phyloP scores from a whole-genome alignment of 495 filamentous ascomycete genomes.

The Rhypophila decipiens region DNA sequence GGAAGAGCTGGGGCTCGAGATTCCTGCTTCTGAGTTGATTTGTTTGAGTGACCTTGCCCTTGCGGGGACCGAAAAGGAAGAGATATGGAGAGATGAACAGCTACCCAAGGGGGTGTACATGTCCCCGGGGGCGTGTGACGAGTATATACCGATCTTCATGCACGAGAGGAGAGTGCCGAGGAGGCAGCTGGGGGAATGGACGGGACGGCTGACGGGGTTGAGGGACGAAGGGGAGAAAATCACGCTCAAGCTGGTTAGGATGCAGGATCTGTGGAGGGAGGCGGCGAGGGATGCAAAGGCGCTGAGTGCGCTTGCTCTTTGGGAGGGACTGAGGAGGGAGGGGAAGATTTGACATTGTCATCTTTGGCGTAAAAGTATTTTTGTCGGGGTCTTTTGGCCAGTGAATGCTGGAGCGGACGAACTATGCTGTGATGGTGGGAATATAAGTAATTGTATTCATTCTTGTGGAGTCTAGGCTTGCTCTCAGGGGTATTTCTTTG shows the following conservation, averaged over 20 bases:
- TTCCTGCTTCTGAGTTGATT: constrained; percentile 30
- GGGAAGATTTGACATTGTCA: constrained; percentile 51
- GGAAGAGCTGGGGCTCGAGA: constrained; percentile 68
- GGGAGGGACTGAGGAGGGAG: constrained; percentile 61
- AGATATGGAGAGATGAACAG: constrained; percentile 30
- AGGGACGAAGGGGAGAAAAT: constrained; percentile 80
- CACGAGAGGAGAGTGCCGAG: constrained; percentile 63
- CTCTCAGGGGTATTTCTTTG: too few species aligned
- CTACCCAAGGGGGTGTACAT: constrained; percentile 66
- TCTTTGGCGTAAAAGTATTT: too few species aligned
- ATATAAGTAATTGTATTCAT: too few species aligned
- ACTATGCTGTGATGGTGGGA: too few species aligned
- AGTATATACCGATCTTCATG: constrained; percentile 73
- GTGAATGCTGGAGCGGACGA: too few species aligned
- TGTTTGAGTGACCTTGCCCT: constrained; percentile 61
- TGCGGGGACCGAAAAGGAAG: constrained; percentile 29
- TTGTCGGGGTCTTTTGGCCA: too few species aligned
- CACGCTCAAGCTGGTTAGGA: constrained; percentile 59
- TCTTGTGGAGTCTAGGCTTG: too few species aligned
- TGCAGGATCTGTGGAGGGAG: constrained; percentile 72
- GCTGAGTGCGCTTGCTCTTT: constrained; percentile 70
- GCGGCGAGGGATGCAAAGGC: constrained; percentile 73
- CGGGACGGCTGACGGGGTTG: constrained; percentile 71
- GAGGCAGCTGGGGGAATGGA: constrained; percentile 58
- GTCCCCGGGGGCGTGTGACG: constrained; percentile 75